Evolutionary conservation across 805 yeast species (phyloP).

Genomic region (Pichia phayaonensis): DNA sequence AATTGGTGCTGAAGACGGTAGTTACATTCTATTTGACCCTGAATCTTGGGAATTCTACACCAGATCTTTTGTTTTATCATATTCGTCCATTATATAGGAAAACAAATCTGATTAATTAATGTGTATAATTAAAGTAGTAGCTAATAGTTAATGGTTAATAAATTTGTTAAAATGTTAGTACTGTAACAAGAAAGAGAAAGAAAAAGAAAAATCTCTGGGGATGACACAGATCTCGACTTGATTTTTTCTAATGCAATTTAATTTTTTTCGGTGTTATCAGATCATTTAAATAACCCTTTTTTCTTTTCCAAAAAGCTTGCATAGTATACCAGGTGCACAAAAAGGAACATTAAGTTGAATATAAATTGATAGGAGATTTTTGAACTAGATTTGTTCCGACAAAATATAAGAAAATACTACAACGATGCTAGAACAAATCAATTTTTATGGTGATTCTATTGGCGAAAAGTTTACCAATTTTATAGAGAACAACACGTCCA

Average conservation of each 20-base stretch:
- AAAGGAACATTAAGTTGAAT: neutral
- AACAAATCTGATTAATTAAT: neutral
- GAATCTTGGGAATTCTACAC: slow-evolving; percentile 92
- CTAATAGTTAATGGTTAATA: neutral
- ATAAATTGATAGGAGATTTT: neutral
- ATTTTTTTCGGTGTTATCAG: neutral
- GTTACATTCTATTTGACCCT: slow-evolving; percentile 92
- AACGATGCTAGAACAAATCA: neutral
- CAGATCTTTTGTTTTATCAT: slow-evolving; percentile 51
- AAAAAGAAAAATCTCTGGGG: too few relatives aligned
- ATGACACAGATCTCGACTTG: neutral
- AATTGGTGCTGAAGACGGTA: slow-evolving; percentile 81
- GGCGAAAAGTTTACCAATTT: neutral
- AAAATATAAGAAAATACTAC: too few relatives aligned
- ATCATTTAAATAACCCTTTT: too few relatives aligned
- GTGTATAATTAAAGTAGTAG: neutral
- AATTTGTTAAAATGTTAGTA: too few relatives aligned
- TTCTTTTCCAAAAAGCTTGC: neutral
- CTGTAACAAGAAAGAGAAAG: too few relatives aligned
- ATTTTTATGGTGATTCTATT: neutral
- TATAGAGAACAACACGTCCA: neutral
- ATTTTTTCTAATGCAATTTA: too few relatives aligned
- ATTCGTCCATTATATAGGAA: slow-evolving; percentile 26
- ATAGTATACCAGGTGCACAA: too few relatives aligned
- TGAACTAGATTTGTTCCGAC: neutral